Conservation (phyloP, 1,284 basidiomycete genomes). For the Fistulinella cinereoalba region DNA sequence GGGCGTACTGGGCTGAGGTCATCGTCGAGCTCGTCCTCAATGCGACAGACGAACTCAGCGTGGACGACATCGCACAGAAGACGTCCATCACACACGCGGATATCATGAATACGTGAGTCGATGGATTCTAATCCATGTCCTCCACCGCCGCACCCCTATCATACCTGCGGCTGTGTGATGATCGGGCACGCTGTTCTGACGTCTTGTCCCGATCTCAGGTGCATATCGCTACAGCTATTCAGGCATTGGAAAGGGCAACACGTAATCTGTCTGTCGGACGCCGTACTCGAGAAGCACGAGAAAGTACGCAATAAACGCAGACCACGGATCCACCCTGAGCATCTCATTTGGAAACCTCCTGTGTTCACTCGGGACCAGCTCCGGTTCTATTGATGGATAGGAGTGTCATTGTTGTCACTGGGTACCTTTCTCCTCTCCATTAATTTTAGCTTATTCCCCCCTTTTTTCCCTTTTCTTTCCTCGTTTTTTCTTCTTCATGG, state of each 20-base stretch:
- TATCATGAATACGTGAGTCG: slow-evolving; percentile 95
- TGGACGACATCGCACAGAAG: slow-evolving; percentile 96
- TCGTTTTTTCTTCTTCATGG: no score
- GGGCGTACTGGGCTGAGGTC: slow-evolving; percentile 97
- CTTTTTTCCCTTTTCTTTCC: neutral
- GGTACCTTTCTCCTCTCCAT: neutral
- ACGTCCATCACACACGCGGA: slow-evolving; percentile 97
- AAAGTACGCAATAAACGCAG: slow-evolving; percentile 80
- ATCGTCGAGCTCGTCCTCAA: slow-evolving; percentile 90
- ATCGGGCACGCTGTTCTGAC: neutral
- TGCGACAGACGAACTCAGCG: slow-evolving; percentile 76
- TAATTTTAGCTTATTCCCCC: slow-evolving; percentile 1
- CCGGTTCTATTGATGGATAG: slow-evolving; percentile 69
- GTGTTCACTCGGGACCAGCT: slow-evolving; percentile 89
- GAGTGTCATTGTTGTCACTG: neutral
- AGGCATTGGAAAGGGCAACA: slow-evolving; percentile 97
- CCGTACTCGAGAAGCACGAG: slow-evolving; percentile 88
- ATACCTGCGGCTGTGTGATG: neutral
- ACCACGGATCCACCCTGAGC: slow-evolving; percentile 77
- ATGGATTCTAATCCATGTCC: no score
- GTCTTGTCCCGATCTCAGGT: slow-evolving; percentile 47
- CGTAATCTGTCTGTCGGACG: slow-evolving; percentile 89
- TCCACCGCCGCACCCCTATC: no score
- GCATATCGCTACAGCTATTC: slow-evolving; percentile 92
- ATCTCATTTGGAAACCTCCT: slow-evolving; percentile 91